These are phyloP conservation scores for Ustilago bromivora DNA, from an alignment of 1,284 basidiomycete genomes.

Conservation along the genomic window DNA sequence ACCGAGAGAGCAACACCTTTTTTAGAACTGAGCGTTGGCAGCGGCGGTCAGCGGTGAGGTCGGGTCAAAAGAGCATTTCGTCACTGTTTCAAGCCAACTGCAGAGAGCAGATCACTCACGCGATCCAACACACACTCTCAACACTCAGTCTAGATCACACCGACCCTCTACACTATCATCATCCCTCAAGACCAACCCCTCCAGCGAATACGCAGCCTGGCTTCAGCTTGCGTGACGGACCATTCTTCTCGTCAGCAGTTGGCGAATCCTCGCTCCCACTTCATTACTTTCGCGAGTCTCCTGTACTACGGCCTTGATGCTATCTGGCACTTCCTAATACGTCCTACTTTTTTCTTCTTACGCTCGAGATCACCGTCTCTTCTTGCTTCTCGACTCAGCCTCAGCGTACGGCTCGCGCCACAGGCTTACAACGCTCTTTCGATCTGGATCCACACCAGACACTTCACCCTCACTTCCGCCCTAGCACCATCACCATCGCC, in stretches of 20 bases:
- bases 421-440: not conserved
- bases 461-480: not conserved
- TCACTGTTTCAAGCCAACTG: not conserved
- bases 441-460: not conserved
- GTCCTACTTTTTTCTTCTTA: slow-evolving; percentile 1
- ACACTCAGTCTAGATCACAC: not conserved
- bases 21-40: not conserved
- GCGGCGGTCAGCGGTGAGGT: not conserved
- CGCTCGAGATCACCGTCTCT: not conserved
- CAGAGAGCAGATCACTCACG: slow-evolving; percentile 19
- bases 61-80: not conserved
- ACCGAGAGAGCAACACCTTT: slow-evolving; percentile 26
- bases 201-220: not conserved
- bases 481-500: not conserved
- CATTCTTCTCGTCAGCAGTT: not conserved
- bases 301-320: not conserved
- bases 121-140: slow-evolving; percentile 9
- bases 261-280: not conserved
- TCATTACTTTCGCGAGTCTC: slow-evolving; percentile 4
- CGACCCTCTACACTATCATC: slow-evolving; percentile 7
- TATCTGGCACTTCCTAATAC: not conserved
- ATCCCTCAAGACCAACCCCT: slow-evolving; percentile 17
- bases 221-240: not conserved
- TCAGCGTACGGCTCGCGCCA: not conserved
- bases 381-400: not conserved